Conservation (phyloP, 2,329 filamentous ascomycete species). For the Alternaria ventricosa region DNA sequence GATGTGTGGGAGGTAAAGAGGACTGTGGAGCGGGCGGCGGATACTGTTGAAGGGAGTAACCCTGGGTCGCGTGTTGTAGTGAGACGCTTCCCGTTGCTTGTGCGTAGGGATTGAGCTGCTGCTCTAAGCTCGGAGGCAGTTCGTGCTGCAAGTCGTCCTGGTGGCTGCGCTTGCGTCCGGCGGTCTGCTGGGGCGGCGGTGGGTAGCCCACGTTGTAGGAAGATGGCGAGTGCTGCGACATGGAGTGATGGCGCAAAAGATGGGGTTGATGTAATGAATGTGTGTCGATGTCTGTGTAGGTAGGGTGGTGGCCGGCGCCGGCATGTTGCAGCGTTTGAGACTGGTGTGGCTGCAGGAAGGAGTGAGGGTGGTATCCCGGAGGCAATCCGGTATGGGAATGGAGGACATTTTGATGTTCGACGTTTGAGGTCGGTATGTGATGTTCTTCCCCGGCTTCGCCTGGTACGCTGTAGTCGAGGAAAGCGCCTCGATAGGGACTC, state of each 20-base stretch:
- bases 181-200: conserved; percentile 35
- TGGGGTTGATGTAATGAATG: conserved; percentile 46
- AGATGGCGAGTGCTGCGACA: conserved; percentile 46
- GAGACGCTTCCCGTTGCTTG: conserved; percentile 48
- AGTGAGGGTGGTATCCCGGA: conserved; percentile 42
- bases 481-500: conserved; percentile 55
- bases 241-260: conserved; percentile 44
- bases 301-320: conserved; percentile 41
- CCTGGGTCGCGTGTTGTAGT: conserved; percentile 49
- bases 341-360: conserved; percentile 47
- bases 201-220: conserved; percentile 48
- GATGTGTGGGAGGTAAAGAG: conserved; percentile 59
- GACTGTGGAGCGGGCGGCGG: conserved; percentile 34
- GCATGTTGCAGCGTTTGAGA: conserved; percentile 50
- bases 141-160: conserved; percentile 49
- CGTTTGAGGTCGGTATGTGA: conserved; percentile 50
- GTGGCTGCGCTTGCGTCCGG: conserved; percentile 53
- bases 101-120: conserved; percentile 47
- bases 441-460: conserved; percentile 52
- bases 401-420: conserved; percentile 51
- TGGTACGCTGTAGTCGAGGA: conserved; percentile 55
- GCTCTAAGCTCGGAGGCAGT: conserved; percentile 49
- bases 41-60: conserved; percentile 47
- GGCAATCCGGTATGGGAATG: conserved; percentile 47
- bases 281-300: conserved; percentile 50